Base-by-base conservation (phyloP, 1,284 basidiomycete genomes). In the Coniophora puteana region DNA sequence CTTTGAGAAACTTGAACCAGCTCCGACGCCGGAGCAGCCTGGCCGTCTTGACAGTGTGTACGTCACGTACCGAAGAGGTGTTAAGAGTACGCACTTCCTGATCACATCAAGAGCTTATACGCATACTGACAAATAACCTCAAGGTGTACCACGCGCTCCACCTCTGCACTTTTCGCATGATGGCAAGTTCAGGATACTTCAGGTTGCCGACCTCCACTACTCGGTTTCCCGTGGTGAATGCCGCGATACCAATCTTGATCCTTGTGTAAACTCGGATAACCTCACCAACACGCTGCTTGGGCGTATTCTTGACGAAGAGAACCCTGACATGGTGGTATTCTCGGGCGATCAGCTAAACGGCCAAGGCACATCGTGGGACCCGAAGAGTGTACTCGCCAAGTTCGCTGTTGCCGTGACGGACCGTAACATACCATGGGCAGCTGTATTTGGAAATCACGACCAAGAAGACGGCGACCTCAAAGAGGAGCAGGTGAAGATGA, bases 361-460 rank as follows among this genome's bases (percentile, higher is more conserved):
- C 0, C 93, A 97, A 59, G 75, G 76, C 1, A 91, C 89, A 0
- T 82, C 84, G 0, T 97, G 93, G 87, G 92, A 96, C 50, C 72
- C 85, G 3, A 79, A 82, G 49, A 87, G 83, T 4, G 87, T 94
- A 2, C 68, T 97, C 4, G 84, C 93, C 4, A 95, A 95, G 62
- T 94, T 93, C 54, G 82, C 90, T 0, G 71, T 71, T 14, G 81
- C 81, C 0, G 84, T 91, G 4, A 87, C 87, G 8, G 75, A 83
- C 11, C 77, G 85, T 18, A 63, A 74, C 34, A 87, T 96, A 23
- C 86, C 93, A 0, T 99, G 93, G 90, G 80, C 89, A 3, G 87
- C 84, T 0, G 77, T 97, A 5, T 90, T 96, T 58, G 91, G 94
- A 3, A 97, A 99, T 55, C 94, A 97, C 58, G 93, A 95, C 53